These are phyloP conservation scores for Primulina huaijiensis DNA, from an alignment of 257 asterid genomes.

Conservation along the genomic window DNA sequence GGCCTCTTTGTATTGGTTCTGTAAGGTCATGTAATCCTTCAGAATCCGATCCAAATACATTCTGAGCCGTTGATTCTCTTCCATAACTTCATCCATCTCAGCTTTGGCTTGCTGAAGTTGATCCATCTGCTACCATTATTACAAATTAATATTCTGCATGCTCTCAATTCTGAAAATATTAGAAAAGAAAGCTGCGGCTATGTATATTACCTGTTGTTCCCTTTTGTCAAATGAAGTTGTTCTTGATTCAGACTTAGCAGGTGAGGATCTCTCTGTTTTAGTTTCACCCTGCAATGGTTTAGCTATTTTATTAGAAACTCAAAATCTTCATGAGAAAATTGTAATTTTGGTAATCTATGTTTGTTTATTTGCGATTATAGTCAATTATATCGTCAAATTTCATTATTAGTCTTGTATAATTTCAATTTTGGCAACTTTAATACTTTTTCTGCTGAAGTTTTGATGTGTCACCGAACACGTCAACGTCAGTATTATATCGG, in stretches of 20 bases:
- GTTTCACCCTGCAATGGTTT: conserved; percentile 23
- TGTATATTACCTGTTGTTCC: conserved; percentile 32
- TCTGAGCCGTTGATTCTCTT: conserved; percentile 74
- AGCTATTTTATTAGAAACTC: background rate
- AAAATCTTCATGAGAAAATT: background rate
- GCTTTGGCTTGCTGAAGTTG: conserved; percentile 58
- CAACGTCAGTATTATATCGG: too few species aligned
- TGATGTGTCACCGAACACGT: too few species aligned
- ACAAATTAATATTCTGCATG: background rate
- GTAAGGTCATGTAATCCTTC: conserved; percentile 67
- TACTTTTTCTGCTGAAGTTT: too few species aligned
- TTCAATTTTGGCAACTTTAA: too few species aligned
- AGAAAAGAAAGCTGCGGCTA: too few species aligned
- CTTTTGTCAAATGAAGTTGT: conserved; percentile 47
- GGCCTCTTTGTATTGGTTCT: conserved; percentile 57
- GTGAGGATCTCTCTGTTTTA: conserved; percentile 43
- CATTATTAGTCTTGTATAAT: too few species aligned
- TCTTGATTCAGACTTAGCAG: conserved; percentile 54
- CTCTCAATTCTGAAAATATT: background rate
- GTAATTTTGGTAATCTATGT: too few species aligned
- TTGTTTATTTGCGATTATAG: too few species aligned
- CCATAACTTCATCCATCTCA: conserved; percentile 72
- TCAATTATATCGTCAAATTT: too few species aligned
- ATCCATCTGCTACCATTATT: conserved; percentile 39
- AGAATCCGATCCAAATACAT: conserved; percentile 51